Evolutionary conservation across 2,329 filamentous ascomycete species (phyloP).

Genomic region (Cercospora beticola): DNA sequence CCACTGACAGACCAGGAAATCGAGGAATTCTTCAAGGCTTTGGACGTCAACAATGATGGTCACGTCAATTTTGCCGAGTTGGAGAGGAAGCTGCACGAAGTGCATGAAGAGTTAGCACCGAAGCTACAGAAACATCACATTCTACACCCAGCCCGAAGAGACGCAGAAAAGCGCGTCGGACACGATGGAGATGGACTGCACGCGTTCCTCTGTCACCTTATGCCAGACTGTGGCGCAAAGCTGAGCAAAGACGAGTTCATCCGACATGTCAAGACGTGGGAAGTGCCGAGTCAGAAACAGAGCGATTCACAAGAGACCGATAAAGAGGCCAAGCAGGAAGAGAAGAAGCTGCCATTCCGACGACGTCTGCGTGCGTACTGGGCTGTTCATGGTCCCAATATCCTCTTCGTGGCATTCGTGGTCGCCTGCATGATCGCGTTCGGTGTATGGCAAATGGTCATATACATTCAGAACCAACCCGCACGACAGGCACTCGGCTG

Average conservation of each 20-base stretch:
- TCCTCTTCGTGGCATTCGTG: conserved; percentile 53
- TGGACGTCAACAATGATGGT: conserved; percentile 55
- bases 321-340: conserved; percentile 45
- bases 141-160: conserved; percentile 36
- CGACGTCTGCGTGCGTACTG: conserved; percentile 54
- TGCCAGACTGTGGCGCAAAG: conserved; percentile 42
- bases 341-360: conserved; percentile 44
- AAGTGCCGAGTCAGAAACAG: conserved; percentile 59
- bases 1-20: conserved; percentile 52
- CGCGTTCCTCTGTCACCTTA: conserved; percentile 53
- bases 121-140: conserved; percentile 50
- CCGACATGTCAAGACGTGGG: conserved; percentile 60
- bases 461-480: conserved; percentile 48
- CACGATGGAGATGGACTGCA: conserved; percentile 44
- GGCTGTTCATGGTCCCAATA: conserved; percentile 56
- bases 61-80: conserved; percentile 55
- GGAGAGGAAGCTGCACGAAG: conserved; percentile 54
- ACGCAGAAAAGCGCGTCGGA: conserved; percentile 32
- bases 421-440: conserved; percentile 51
- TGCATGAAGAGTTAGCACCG: conserved; percentile 53
- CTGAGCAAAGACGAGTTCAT: conserved; percentile 52
- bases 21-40: conserved; percentile 52
- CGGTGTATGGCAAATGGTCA: conserved; percentile 56
- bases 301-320: conserved; percentile 51
- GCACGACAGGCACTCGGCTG: conserved; percentile 55